Evolutionary conservation across 495 filamentous ascomycete species (phyloP), one percentile per base, ranked within the genome.

Genomic region (Penicillium argentinense): DNA sequence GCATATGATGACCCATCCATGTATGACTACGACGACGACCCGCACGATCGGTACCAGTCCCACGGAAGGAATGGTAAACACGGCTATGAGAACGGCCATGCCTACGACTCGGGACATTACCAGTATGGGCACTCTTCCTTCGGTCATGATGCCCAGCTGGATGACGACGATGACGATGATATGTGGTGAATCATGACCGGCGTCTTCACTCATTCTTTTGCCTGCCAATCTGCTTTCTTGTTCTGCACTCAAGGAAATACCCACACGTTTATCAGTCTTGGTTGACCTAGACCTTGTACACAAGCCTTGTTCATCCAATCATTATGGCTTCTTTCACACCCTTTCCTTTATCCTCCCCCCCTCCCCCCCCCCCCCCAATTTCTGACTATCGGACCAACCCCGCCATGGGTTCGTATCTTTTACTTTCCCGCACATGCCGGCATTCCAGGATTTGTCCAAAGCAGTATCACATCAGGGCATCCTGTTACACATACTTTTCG

Each of bases 1-100:
- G 75, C 76, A 54, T 81, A 80, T 39, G 77, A 82, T 41, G 78
- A 82, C 46, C 68, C 71, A 39, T 75, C 80, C 47, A 76, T 78
- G 60, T 81, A 80, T 51, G 75, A 81, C 47, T 81, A 82, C 57
- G 69, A 79, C 39, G 71, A 74, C 37, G 71, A 80, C 56, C 64
- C 66, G 21, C 69, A 77, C 42, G 72, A 76, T 57, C 66, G 65
- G 24, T 73, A 81, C 43, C 75, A 75, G 40, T 65, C 76, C 29
- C 72, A 82, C 44, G 77, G 78, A 16, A 64, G 76, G 47, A 67
- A 74, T 21, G 70, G 70, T 42, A 77, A 81, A 53, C 70, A 78
- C 8, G 59, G 67, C 47, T 68, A 69, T 53, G 71, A 79, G 30
- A 71, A 72, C 27, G 69, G 76, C 45, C 67, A 71, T 33, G 54